These are phyloP conservation scores for Raphanus raphanistrum DNA, from an alignment of 345 rosid genomes.

Conservation along the genomic window DNA sequence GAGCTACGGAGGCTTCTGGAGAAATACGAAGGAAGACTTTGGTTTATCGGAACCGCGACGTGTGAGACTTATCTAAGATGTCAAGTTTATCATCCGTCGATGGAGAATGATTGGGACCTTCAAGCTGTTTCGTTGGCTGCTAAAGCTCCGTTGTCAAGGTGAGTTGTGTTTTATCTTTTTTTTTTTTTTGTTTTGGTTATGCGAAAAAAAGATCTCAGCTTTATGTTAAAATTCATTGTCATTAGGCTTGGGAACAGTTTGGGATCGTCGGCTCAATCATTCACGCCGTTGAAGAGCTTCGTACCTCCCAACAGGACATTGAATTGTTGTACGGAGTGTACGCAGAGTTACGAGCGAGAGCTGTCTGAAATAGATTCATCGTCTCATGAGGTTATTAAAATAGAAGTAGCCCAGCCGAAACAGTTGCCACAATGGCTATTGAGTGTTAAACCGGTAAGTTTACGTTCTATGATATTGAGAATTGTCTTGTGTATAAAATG, in stretches of 20 bases:
- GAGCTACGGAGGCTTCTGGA: conserved; percentile 67
- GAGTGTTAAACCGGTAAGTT: conserved; percentile 66
- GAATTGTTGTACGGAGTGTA: conserved; percentile 72
- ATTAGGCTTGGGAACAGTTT: conserved; percentile 61
- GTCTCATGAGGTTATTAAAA: conserved; percentile 53
- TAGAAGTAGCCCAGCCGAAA: conserved; percentile 54
- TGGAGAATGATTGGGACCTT: conserved; percentile 96
- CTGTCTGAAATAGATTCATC: conserved; percentile 52
- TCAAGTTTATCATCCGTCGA: conserved; percentile 86
- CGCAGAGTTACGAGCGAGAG: conserved; percentile 67
- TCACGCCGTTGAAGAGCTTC: conserved; percentile 57
- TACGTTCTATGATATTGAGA: conserved; percentile 17
- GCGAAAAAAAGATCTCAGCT: background rate
- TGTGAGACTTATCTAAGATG: conserved; percentile 93
- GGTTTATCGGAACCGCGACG: conserved; percentile 96
- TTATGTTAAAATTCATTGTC: background rate
- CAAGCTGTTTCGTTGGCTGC: conserved; percentile 88
- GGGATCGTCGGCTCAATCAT: conserved; percentile 55
- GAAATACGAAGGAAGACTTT: conserved; percentile 55
- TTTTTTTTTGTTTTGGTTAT: background rate
- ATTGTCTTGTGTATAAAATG: too few relatives aligned
- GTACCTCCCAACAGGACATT: conserved; percentile 51
- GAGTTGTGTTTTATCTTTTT: conserved; percentile 15
- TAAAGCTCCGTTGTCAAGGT: conserved; percentile 69
- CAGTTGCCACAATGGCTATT: conserved; percentile 82